Evolutionary conservation across 176 grass and related monocot species (phyloP).

Genomic region (Triticum monococcum): DNA sequence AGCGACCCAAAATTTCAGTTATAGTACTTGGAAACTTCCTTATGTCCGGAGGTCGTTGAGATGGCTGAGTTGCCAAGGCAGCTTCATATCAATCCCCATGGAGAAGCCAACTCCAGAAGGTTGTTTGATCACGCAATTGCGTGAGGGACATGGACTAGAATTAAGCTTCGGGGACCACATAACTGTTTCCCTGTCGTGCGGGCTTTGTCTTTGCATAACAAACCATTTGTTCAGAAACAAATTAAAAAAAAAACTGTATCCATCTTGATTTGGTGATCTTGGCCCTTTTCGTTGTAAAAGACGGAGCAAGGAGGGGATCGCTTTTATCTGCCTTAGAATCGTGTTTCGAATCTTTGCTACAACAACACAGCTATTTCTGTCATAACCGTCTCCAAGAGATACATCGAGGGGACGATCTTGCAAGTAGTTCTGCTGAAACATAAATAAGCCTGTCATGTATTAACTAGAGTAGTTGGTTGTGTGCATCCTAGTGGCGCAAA

Average conservation of each 20-base stretch:
- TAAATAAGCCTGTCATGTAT: neutral
- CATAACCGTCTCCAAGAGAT: neutral
- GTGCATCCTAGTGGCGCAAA: too few species aligned
- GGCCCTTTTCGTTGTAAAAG: neutral
- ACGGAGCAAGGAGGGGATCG: neutral
- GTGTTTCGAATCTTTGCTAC: neutral
- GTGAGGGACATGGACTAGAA: neutral
- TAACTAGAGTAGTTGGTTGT: neutral
- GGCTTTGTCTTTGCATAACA: conserved; percentile 18
- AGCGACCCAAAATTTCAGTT: neutral
- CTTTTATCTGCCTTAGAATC: neutral
- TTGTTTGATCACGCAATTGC: conserved; percentile 25
- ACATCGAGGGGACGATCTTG: neutral
- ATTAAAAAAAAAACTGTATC: neutral
- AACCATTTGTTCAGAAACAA: neutral
- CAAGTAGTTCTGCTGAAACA: neutral
- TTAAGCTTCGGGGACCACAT: neutral
- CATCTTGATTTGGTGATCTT: neutral
- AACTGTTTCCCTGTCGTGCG: conserved; percentile 22
- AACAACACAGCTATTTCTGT: neutral
- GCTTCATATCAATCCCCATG: neutral
- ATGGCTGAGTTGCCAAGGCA: neutral
- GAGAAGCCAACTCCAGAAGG: neutral
- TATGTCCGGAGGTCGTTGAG: neutral
- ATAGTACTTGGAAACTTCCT: neutral